A percentile compares a stretch with the other conserved stretches of the same genome.
Conservation (phyloP, 306 rosid species). For the Medicago arabica region DNA sequence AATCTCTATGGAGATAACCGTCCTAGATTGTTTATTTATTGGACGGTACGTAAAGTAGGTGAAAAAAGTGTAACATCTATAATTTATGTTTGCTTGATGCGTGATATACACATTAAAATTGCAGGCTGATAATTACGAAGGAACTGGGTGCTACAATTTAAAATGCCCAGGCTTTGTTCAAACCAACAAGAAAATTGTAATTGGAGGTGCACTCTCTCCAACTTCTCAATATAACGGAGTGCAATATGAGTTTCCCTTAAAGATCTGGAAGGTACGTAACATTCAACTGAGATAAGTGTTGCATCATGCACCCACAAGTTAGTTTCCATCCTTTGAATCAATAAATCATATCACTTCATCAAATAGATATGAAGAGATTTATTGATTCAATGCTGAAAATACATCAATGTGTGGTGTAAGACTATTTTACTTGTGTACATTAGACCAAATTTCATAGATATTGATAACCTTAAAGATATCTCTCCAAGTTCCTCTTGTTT, state of each 20-base stretch:
- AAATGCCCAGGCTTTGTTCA: slow-evolving; percentile 89
- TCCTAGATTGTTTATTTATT: slow-evolving; percentile 88
- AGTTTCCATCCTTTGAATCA: too few relatives aligned
- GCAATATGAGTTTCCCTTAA: not conserved
- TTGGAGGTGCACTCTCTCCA: slow-evolving; percentile 91
- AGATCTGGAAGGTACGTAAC: not conserved
- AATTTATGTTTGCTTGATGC: slow-evolving; percentile 30
- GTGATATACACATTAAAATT: not conserved
- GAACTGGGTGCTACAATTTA: slow-evolving; percentile 93
- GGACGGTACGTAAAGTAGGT: slow-evolving; percentile 71
- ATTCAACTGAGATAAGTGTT: too few relatives aligned
- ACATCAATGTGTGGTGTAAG: too few relatives aligned
- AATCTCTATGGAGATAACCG: slow-evolving; percentile 86
- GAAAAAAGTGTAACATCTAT: not conserved
- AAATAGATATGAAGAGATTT: too few relatives aligned
- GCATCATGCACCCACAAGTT: too few relatives aligned
- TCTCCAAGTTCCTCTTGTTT: too few relatives aligned
- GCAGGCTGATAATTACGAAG: slow-evolving; percentile 89
- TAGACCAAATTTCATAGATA: too few relatives aligned
- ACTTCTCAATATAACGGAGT: slow-evolving; percentile 7
- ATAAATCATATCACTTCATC: too few relatives aligned
- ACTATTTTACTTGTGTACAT: too few relatives aligned
- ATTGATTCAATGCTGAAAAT: too few relatives aligned
- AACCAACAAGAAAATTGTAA: slow-evolving; percentile 76
- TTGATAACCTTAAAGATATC: too few relatives aligned